Conservation (phyloP, 116 monocot species). For the Zostera marina region DNA sequence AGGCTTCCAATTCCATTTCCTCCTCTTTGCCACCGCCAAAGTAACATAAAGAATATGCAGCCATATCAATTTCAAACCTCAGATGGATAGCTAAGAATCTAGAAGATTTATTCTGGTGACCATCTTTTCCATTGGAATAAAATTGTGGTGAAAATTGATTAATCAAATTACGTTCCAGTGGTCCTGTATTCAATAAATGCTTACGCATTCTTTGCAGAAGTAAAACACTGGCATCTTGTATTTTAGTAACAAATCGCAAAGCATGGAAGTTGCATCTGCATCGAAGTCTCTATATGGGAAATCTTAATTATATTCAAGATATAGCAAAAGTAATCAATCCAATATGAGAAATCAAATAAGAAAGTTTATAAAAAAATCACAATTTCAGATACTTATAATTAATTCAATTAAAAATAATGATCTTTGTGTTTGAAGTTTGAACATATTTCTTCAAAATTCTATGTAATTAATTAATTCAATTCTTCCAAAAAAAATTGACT, state of each 20-base stretch:
- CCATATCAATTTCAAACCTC: slow-evolving; percentile 99
- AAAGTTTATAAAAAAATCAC: too few relatives aligned
- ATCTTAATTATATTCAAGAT: slow-evolving; percentile 12
- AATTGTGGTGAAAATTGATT: slow-evolving; percentile 32
- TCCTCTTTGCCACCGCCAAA: slow-evolving; percentile 97
- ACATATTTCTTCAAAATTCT: too few relatives aligned
- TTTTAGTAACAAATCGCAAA: slow-evolving; percentile 60
- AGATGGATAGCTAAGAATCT: slow-evolving; percentile 87
- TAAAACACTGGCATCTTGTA: slow-evolving; percentile 76
- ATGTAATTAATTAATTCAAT: too few relatives aligned
- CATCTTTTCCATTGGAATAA: slow-evolving; percentile 11
- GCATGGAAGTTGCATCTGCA: slow-evolving; percentile 99
- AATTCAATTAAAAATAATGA: too few relatives aligned
- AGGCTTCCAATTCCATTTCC: slow-evolving; percentile 73
- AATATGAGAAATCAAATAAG: neutral
- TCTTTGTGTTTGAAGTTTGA: too few relatives aligned
- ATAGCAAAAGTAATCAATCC: neutral
- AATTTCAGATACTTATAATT: too few relatives aligned
- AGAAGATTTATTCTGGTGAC: slow-evolving; percentile 8
- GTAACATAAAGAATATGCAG: slow-evolving; percentile 89
- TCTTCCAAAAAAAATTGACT: too few relatives aligned
- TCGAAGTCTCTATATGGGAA: slow-evolving; percentile 54
- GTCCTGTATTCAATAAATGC: slow-evolving; percentile 15
- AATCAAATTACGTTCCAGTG: slow-evolving; percentile 53
- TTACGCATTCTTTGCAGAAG: slow-evolving; percentile 69